Percentiles rank a stretch among this genome's conserved stretches.
Evolutionary conservation across 2,329 filamentous ascomycete species (phyloP).

Genomic region (Fusarium sp.): DNA sequence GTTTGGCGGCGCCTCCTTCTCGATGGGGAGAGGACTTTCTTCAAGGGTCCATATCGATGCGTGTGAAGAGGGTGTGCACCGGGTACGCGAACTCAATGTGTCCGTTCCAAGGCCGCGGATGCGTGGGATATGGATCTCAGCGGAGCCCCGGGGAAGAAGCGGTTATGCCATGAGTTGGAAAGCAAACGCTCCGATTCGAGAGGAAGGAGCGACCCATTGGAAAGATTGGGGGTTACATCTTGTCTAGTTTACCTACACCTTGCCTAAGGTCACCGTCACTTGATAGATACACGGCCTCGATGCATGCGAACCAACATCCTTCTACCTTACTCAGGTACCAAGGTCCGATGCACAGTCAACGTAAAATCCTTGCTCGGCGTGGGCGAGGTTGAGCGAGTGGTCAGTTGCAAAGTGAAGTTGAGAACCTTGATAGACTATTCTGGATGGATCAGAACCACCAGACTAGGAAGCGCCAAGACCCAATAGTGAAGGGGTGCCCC

Average conservation of each 20-base stretch:
- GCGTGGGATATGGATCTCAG: slow-evolving; percentile 9
- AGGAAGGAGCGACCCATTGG: neutral
- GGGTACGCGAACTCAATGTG: neutral
- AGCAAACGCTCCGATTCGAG: slow-evolving; percentile 15
- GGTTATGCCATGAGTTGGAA: neutral
- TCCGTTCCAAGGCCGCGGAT: neutral
- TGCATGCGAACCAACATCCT: neutral
- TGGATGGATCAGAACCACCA: neutral
- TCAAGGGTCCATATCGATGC: neutral
- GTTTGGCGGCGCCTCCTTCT: neutral
- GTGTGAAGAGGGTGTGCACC: neutral
- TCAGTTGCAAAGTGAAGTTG: slow-evolving; percentile 10
- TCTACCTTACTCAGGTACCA: neutral
- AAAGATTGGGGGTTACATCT: slow-evolving; percentile 11
- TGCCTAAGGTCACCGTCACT: neutral
- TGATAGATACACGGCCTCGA: neutral
- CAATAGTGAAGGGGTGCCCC: neutral
- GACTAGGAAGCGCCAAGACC: slow-evolving; percentile 7
- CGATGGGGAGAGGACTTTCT: neutral
- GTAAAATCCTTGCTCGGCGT: neutral
- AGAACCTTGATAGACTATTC: slow-evolving; percentile 40
- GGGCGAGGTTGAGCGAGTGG: slow-evolving; percentile 3
- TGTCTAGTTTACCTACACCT: neutral
- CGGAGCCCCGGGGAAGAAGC: neutral
- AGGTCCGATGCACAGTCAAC: neutral